Base-by-base conservation (phyloP, 768 basidiomycete genomes). In the Amanita fuliginea region DNA sequence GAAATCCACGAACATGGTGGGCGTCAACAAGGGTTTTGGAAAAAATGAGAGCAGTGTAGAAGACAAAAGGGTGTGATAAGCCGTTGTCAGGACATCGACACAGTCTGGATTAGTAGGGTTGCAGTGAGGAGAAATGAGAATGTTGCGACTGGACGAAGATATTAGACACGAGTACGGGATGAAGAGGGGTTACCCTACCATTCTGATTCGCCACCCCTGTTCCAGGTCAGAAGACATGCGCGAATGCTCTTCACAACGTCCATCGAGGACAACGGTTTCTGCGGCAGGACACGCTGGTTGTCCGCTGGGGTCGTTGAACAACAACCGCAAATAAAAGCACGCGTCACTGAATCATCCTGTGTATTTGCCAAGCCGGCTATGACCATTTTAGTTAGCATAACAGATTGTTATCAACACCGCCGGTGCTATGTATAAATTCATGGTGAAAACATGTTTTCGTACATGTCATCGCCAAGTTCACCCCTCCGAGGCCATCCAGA, bases 11-110 rank as follows among this genome's bases (percentile, higher is more conserved):
- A 89, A 76, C 34, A 62, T 66, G 42, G 69, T 62, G 9, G 76
- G 64, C 11, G 75, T 67, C 21, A 88, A 64, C 13, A 65, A 53
- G 48, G 70, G 63, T 42, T 68, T 65, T 11, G 75, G 64, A 2
- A 75, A 65, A 78, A 78, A 84, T 21, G 77, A 75, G 32, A 61
- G 67, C 46, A 89, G 66, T 2, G 74, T 71, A 10, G 82, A 74
- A 40, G 72, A 72, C 9, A 88, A 57, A 37, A 90, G 72, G 4
- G 83, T 77, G 57, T 86, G 77, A 59, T 88, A 89, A 3, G 73
- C 75, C 11, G 80, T 82, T 10, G 76, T 76, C 32, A 89, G 70
- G 19, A 74, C 65, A 57, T 81, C 82, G 49, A 72, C 58, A 47
- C 67, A 75, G 30, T 67, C 68, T 4, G 74, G 63, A 63, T 81